Conservation (phyloP, 805 yeast genomes). For the Pichia kluyveri region DNA sequence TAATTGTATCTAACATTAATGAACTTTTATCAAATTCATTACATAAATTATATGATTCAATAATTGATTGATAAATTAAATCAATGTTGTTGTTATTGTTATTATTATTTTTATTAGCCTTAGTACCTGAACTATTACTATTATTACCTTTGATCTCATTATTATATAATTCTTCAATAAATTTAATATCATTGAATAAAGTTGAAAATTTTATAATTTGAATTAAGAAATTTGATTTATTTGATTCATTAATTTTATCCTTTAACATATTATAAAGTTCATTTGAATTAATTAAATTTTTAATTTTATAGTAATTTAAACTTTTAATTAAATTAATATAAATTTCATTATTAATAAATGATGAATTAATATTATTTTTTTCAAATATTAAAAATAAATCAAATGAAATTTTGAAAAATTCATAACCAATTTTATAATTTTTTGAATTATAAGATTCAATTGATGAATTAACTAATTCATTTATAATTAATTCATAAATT, state of each 20-base stretch:
- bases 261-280: conserved; percentile 13
- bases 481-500: conserved; percentile 46
- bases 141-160: background rate
- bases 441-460: conserved; percentile 30
- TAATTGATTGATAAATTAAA: conserved; percentile 40
- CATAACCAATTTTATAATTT: conserved; percentile 32
- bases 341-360: conserved; percentile 11
- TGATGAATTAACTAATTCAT: conserved; percentile 42
- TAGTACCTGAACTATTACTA: background rate
- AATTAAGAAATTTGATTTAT: conserved; percentile 25
- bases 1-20: conserved; percentile 45
- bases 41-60: conserved; percentile 44
- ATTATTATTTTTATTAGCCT: background rate
- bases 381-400: conserved; percentile 32
- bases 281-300: conserved; percentile 10
- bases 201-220: conserved; percentile 32
- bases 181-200: conserved; percentile 27
- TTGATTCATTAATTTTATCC: conserved; percentile 7
- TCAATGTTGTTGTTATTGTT: no score
- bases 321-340: conserved; percentile 20
- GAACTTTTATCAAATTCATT: conserved; percentile 44
- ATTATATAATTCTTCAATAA: conserved; percentile 30
- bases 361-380: conserved; percentile 11
- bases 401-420: conserved; percentile 40
- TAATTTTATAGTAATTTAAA: conserved; percentile 19